Conservation (phyloP, 2,329 filamentous ascomycete genomes). For the Dactylellina drechsleri region DNA sequence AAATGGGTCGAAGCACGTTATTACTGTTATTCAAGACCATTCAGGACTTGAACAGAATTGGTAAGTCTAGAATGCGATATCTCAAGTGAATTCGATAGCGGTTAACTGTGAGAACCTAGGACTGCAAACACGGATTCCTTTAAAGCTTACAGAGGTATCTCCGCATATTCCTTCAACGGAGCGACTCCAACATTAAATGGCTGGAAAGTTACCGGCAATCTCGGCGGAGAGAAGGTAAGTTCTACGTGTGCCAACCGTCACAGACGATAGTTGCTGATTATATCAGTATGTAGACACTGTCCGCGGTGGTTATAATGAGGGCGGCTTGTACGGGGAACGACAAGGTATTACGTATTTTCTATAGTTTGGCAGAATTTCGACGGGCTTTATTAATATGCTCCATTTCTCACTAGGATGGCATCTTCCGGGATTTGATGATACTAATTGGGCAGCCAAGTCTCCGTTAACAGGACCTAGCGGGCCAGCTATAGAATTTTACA, state of each 20-base stretch:
- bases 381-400: too few relatives aligned
- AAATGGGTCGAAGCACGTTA: constrained; percentile 67
- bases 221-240: constrained; percentile 69
- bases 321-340: constrained; percentile 69
- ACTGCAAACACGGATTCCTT: constrained; percentile 69
- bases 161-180: constrained; percentile 69
- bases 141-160: constrained; percentile 68
- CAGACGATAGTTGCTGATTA: too few relatives aligned
- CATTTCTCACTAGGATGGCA: constrained; percentile 70
- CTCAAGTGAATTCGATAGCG: too few relatives aligned
- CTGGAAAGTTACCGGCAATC: constrained; percentile 76
- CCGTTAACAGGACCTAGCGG: constrained; percentile 64
- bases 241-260: too few relatives aligned
- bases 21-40: constrained; percentile 78
- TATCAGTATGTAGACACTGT: constrained; percentile 68
- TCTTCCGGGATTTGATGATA: constrained; percentile 67
- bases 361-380: too few relatives aligned
- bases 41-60: constrained; percentile 77
- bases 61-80: constrained; percentile 64
- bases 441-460: constrained; percentile 63
- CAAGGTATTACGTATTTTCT: constrained; percentile 61
- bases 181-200: constrained; percentile 64
- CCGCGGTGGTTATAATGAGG: constrained; percentile 74
- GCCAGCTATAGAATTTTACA: constrained; percentile 70
- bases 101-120: too few relatives aligned